Evolutionary conservation across 495 filamentous ascomycete species (phyloP).

Genomic region (Bryoglossum gracile): DNA sequence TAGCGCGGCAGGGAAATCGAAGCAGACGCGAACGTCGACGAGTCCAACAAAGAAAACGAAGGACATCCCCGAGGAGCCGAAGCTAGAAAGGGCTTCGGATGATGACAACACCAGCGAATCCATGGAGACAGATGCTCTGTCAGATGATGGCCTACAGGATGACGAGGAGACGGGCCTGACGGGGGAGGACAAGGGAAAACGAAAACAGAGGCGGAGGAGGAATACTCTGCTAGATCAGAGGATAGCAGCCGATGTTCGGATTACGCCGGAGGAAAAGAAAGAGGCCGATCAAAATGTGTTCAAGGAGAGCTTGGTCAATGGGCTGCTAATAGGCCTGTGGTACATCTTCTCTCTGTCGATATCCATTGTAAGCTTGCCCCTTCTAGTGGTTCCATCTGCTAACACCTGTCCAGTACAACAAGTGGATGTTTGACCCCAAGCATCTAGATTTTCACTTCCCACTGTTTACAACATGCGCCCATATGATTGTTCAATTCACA

Average conservation of each 20-base stretch:
- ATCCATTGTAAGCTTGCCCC: slow-evolving; percentile 64
- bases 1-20: slow-evolving; percentile 5
- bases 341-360: slow-evolving; percentile 92
- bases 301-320: slow-evolving; percentile 62
- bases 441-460: slow-evolving; percentile 89
- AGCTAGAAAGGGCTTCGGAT: slow-evolving; percentile 32
- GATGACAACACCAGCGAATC: slow-evolving; percentile 44
- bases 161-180: slow-evolving; percentile 89
- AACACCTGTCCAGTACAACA: slow-evolving; percentile 70
- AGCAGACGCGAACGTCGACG: not conserved
- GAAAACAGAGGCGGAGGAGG: slow-evolving; percentile 54
- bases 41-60: slow-evolving; percentile 6
- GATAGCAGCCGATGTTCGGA: slow-evolving; percentile 46
- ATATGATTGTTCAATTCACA: slow-evolving; percentile 94
- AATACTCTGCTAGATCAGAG: slow-evolving; percentile 69
- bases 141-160: slow-evolving; percentile 62
- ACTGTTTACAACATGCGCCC: slow-evolving; percentile 88
- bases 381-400: not conserved
- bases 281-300: slow-evolving; percentile 64
- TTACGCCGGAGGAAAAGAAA: slow-evolving; percentile 56
- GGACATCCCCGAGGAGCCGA: slow-evolving; percentile 17
- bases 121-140: slow-evolving; percentile 49
- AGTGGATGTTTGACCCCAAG: slow-evolving; percentile 95
- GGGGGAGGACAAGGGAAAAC: slow-evolving; percentile 56
- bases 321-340: slow-evolving; percentile 75